Percentiles rank a stretch among this genome's conserved stretches.
phyloP scores from a whole-genome alignment of 129 eudicot genomes.

The Flaveria linearis region DNA sequence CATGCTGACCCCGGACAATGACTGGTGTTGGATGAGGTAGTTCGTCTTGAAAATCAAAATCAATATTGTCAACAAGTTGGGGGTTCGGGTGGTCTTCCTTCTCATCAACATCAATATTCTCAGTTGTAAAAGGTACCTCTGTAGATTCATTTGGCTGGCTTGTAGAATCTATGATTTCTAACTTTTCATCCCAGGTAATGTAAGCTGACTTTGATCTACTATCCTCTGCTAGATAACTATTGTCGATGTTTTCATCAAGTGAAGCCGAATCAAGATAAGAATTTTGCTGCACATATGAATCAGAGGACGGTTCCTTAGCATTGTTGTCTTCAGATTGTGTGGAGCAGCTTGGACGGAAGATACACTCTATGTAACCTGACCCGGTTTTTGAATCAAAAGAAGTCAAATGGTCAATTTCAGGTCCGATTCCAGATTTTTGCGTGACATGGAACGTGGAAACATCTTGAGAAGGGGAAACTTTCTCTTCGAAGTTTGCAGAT shows the following conservation, averaged over 20 bases:
- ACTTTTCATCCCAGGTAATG: conserved; percentile 79
- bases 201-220: conserved; percentile 48
- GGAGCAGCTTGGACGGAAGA: conserved; percentile 64
- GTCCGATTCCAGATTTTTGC: conserved; percentile 37
- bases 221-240: conserved; percentile 37
- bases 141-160: conserved; percentile 34
- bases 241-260: conserved; percentile 44
- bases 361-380: conserved; percentile 55
- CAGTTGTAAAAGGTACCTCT: conserved; percentile 31
- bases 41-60: conserved; percentile 37
- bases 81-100: conserved; percentile 36
- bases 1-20: conserved; percentile 42
- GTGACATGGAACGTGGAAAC: conserved; percentile 41
- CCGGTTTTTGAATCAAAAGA: conserved; percentile 48
- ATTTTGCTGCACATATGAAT: conserved; percentile 28
- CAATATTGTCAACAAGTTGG: conserved; percentile 30
- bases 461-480: conserved; percentile 54
- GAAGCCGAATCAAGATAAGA: conserved; percentile 47
- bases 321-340: conserved; percentile 51
- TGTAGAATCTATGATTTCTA: conserved; percentile 57
- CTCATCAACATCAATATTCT: conserved; percentile 40
- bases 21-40: conserved; percentile 26
- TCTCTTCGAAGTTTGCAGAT: conserved; percentile 40
- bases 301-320: conserved; percentile 47
- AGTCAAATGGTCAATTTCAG: conserved; percentile 50